Evolutionary conservation across 352 stramenopile genomes (phyloP).

Genomic region (Phytopythium chamaehyphon): DNA sequence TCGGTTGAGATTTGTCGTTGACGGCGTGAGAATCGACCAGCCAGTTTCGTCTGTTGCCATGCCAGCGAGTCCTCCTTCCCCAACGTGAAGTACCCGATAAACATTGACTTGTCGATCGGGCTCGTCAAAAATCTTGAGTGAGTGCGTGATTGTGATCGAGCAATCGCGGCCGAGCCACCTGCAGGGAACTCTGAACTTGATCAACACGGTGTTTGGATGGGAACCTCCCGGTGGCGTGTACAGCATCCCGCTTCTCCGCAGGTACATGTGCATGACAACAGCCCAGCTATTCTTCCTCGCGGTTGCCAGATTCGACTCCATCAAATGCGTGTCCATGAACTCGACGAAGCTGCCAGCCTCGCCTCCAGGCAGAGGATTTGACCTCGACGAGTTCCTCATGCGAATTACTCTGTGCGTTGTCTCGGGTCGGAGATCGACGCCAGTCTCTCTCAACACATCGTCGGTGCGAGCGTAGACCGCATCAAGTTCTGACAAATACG

Average conservation of each 20-base stretch:
- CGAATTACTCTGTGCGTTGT: conserved; percentile 4
- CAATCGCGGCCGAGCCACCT: conserved; percentile 1
- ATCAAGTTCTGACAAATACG: conserved; percentile 20
- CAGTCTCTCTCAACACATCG: conserved; percentile 3
- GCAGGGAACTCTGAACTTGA: conserved; percentile 15
- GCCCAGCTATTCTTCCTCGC: conserved; percentile 19
- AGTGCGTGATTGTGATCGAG: conserved; percentile 15
- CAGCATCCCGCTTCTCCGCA: conserved; percentile 8
- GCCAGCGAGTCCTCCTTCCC: conserved; percentile 18
- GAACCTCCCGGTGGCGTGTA: conserved; percentile 12
- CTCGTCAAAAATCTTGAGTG: conserved; percentile 31
- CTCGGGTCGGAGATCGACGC: background rate
- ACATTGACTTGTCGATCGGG: conserved; percentile 37
- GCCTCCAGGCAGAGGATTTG: no score
- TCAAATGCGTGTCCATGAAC: conserved; percentile 17
- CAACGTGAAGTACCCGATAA: conserved; percentile 41
- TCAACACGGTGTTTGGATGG: conserved; percentile 16
- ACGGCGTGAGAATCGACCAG: conserved; percentile 7
- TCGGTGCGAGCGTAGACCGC: conserved; percentile 12
- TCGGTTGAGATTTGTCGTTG: background rate
- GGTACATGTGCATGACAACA: conserved; percentile 11
- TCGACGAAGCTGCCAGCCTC: conserved; percentile 15
- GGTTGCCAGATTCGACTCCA: conserved; percentile 11
- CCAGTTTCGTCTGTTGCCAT: conserved; percentile 21
- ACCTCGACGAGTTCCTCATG: background rate